A percentile compares a stretch with the other conserved stretches of the same genome.
Evolutionary conservation across 805 yeast genomes (phyloP).

Genomic region (Saccharomycopsis microspora): DNA sequence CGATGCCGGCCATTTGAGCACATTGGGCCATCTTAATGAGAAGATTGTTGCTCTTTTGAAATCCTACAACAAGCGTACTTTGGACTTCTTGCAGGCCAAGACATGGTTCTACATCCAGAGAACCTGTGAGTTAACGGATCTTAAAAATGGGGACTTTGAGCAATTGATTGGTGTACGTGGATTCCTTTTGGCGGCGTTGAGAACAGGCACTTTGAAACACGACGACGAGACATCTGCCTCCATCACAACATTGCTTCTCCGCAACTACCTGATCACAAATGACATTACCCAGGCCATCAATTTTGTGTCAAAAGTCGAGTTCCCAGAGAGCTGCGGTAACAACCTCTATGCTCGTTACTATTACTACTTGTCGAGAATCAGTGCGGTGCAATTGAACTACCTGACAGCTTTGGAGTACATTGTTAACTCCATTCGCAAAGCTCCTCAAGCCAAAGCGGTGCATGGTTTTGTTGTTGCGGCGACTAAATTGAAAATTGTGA

Average conservation of each 20-base stretch:
- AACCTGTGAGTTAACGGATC: constrained; percentile 50
- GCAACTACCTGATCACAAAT: constrained; percentile 67
- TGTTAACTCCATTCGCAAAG: constrained; percentile 91
- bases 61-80: constrained; percentile 63
- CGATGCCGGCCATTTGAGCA: constrained; percentile 41
- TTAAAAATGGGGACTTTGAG: constrained; percentile 19
- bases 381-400: constrained; percentile 87
- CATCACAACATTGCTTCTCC: constrained; percentile 71
- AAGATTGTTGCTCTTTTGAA: constrained; percentile 39
- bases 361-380: constrained; percentile 83
- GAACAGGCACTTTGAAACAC: constrained; percentile 85
- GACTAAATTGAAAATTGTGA: constrained; percentile 74
- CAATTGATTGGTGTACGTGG: constrained; percentile 53
- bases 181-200: constrained; percentile 57
- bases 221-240: constrained; percentile 88
- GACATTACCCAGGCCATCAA: constrained; percentile 83
- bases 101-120: constrained; percentile 86
- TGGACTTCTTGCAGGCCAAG: constrained; percentile 82
- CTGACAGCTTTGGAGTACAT: constrained; percentile 82
- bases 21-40: constrained; percentile 42
- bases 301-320: constrained; percentile 78
- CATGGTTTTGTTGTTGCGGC: constrained; percentile 84
- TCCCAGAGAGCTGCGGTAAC: constrained; percentile 76
- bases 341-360: constrained; percentile 86
- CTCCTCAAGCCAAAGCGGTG: constrained; percentile 82